phyloP scores from a whole-genome alignment of 495 filamentous ascomycete genomes.

The Trichodelitschia bisporula region DNA sequence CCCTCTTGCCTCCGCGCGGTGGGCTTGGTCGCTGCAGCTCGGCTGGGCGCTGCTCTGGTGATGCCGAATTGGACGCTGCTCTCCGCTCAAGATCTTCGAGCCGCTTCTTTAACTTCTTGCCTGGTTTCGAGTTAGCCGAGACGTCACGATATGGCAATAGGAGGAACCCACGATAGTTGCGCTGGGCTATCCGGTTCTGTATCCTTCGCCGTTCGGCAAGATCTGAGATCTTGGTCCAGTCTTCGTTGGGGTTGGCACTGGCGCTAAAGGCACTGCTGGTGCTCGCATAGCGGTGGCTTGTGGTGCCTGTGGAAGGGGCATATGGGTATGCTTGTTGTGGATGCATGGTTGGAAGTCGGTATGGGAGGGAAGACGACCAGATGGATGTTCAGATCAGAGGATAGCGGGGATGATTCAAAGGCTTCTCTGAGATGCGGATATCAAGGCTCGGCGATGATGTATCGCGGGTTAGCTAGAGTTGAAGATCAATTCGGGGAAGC shows the following conservation, averaged over 20 bases:
- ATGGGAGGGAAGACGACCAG: no score
- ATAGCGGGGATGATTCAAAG: no score
- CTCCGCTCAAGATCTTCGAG: slow-evolving; percentile 89
- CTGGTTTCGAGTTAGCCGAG: slow-evolving; percentile 21
- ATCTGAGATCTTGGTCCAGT: slow-evolving; percentile 99
- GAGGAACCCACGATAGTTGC: slow-evolving; percentile 75
- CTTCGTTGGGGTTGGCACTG: slow-evolving; percentile 88
- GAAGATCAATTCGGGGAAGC: no score
- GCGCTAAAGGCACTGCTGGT: slow-evolving; percentile 93
- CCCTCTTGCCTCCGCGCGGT: no score
- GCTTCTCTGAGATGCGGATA: no score
- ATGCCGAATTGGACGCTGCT: slow-evolving; percentile 57
- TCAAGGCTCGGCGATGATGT: no score
- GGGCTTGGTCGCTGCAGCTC: slow-evolving; percentile 24
- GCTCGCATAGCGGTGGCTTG: slow-evolving; percentile 34
- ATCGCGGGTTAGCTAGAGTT: no score
- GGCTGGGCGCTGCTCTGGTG: slow-evolving; percentile 35
- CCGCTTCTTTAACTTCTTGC: slow-evolving; percentile 96
- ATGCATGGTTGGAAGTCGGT: no score
- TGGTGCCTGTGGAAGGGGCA: slow-evolving; percentile 10
- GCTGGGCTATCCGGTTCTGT: slow-evolving; percentile 93
- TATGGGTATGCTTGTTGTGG: no score
- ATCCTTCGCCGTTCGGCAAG: slow-evolving; percentile 82
- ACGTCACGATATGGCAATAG: slow-evolving; percentile 1
- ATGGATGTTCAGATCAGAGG: no score